Evolutionary conservation across 73 alveolate species (phyloP).

Genomic region (Uronychia setigera): DNA sequence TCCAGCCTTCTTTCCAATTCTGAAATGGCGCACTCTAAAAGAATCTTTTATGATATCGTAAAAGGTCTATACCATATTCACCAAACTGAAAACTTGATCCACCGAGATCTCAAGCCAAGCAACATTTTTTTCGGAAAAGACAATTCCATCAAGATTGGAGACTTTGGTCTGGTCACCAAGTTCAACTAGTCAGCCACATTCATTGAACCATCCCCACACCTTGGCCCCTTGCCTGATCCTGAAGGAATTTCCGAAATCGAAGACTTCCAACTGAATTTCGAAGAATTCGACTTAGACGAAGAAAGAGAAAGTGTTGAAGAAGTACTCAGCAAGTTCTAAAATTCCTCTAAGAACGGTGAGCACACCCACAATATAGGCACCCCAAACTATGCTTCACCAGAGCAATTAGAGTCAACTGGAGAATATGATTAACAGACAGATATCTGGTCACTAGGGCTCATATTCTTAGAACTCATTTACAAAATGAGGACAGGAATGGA

Average conservation of each 20-base stretch:
- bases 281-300: background rate
- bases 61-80: slow-evolving; percentile 90
- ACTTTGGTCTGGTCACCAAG: slow-evolving; percentile 87
- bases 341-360: background rate
- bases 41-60: slow-evolving; percentile 77
- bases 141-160: slow-evolving; percentile 89
- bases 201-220: background rate
- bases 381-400: slow-evolving; percentile 32
- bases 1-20: background rate
- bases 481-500: slow-evolving; percentile 27
- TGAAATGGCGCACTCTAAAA: background rate
- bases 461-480: slow-evolving; percentile 17
- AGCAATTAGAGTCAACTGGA: slow-evolving; percentile 4
- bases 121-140: slow-evolving; percentile 90
- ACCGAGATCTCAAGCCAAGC: slow-evolving; percentile 96
- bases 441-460: slow-evolving; percentile 32
- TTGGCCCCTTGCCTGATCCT: background rate
- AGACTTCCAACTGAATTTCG: background rate
- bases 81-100: slow-evolving; percentile 76
- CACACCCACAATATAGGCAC: slow-evolving; percentile 8
- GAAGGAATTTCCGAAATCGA: background rate
- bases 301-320: background rate
- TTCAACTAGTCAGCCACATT: background rate
- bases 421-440: slow-evolving; percentile 26
- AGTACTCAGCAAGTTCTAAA: background rate